These are phyloP conservation scores for Panicum hallii DNA, from an alignment of 202 grass and related monocot genomes.

Conservation along the genomic window DNA sequence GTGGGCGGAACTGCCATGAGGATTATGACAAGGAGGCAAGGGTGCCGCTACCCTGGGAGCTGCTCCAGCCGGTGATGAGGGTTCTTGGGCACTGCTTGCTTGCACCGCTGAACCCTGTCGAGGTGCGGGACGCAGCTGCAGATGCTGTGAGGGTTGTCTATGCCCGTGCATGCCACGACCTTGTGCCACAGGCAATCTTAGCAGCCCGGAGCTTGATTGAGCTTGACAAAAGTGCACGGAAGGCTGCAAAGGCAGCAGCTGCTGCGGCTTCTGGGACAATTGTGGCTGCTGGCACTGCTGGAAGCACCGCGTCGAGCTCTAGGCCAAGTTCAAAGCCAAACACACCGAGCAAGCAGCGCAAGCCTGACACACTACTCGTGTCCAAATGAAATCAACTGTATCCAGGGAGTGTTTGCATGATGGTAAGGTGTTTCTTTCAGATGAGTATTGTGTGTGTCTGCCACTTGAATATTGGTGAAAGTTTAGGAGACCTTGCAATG, in stretches of 20 bases:
- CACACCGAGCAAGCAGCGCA: conserved; percentile 84
- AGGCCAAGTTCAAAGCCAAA: conserved; percentile 73
- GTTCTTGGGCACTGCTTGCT: conserved; percentile 93
- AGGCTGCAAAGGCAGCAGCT: conserved; percentile 47
- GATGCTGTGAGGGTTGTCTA: conserved; percentile 79
- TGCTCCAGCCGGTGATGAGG: conserved; percentile 89
- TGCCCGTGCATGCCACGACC: conserved; percentile 83
- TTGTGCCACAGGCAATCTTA: conserved; percentile 88
- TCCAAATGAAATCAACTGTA: conserved; percentile 64
- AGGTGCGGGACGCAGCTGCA: conserved; percentile 78
- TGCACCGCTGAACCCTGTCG: conserved; percentile 68
- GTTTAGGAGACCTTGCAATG: conserved; percentile 25
- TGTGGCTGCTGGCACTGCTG: conserved; percentile 43
- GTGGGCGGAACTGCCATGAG: conserved; percentile 42
- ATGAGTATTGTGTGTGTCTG: conserved; percentile 11
- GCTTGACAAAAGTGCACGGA: conserved; percentile 85
- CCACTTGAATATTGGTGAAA: conserved; percentile 25
- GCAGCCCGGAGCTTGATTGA: conserved; percentile 92
- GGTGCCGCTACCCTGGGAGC: conserved; percentile 91
- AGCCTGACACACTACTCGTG: conserved; percentile 65
- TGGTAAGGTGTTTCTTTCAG: conserved; percentile 35
- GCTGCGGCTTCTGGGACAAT: conserved; percentile 28
- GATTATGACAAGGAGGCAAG: conserved; percentile 50
- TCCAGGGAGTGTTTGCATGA: conserved; percentile 21
- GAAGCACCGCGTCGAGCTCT: conserved; percentile 59